Evolutionary conservation across 2,329 filamentous ascomycete species (phyloP).

Genomic region (Ophiocordyceps australis): DNA sequence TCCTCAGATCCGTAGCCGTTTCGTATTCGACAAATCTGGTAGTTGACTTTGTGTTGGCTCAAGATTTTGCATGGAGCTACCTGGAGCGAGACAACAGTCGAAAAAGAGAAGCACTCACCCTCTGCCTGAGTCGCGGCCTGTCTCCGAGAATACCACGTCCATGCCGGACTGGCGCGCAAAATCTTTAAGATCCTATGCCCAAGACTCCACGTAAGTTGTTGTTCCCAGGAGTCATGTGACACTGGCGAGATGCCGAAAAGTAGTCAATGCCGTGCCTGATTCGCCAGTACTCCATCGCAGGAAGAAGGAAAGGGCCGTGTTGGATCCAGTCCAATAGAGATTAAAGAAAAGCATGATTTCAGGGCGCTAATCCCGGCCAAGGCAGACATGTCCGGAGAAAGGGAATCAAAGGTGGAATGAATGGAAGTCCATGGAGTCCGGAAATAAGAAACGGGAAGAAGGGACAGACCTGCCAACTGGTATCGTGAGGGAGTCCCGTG

Average conservation of each 20-base stretch:
- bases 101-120: constrained; percentile 43
- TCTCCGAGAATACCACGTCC: constrained; percentile 97
- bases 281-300: too few species aligned
- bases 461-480: constrained; percentile 99
- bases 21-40: constrained; percentile 95
- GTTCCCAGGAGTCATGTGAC: constrained; percentile 29
- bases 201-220: constrained; percentile 67
- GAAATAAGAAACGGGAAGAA: constrained; percentile 38
- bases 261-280: too few species aligned
- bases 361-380: constrained; percentile 4
- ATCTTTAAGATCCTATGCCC: constrained; percentile 96
- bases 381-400: constrained; percentile 5
- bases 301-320: constrained; percentile 8
- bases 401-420: constrained; percentile 7
- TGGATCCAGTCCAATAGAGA: constrained; percentile 7
- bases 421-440: constrained; percentile 19
- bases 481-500: constrained; percentile 89
- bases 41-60: constrained; percentile 1
- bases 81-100: background rate
- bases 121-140: constrained; percentile 76
- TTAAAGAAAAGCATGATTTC: constrained; percentile 2
- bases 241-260: constrained; percentile 7
- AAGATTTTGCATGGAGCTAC: background rate
- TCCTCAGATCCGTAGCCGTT: constrained; percentile 73
- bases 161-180: constrained; percentile 93